Evolutionary conservation across 176 grass and related monocot species (phyloP).

Genomic region (Triticum aestivum): DNA sequence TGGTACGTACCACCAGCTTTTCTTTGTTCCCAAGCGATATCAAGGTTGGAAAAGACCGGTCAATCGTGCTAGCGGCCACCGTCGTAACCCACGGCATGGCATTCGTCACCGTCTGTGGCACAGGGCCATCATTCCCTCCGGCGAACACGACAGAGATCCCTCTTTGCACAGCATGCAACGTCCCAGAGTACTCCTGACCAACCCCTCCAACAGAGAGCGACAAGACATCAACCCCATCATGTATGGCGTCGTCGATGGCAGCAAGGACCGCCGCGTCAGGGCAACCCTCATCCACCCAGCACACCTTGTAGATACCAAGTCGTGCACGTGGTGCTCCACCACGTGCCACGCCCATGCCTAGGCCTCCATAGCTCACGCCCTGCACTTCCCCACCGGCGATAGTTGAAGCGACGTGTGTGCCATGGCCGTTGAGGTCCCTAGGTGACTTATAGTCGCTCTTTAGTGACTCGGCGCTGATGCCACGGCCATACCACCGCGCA

Average conservation of each 20-base stretch:
- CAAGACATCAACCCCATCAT: constrained; percentile 64
- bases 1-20: constrained; percentile 45
- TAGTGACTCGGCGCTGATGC: not conserved
- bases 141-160: constrained; percentile 52
- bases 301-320: constrained; percentile 47
- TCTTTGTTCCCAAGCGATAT: constrained; percentile 44
- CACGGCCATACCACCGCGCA: constrained; percentile 40
- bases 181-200: not conserved
- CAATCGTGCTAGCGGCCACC: constrained; percentile 49
- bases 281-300: constrained; percentile 19
- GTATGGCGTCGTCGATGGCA: constrained; percentile 58
- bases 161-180: constrained; percentile 52
- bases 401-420: constrained; percentile 51
- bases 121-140: constrained; percentile 23
- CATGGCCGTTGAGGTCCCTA: constrained; percentile 23
- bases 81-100: constrained; percentile 45
- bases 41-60: constrained; percentile 46
- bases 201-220: constrained; percentile 29
- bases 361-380: constrained; percentile 27
- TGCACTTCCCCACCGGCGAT: constrained; percentile 32
- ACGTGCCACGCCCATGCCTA: constrained; percentile 24
- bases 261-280: not conserved
- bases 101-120: constrained; percentile 10
- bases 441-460: constrained; percentile 39
- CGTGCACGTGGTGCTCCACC: constrained; percentile 52